Evolutionary conservation across 2,329 filamentous ascomycete species (phyloP).

Genomic region (Aspergillus glaucus): DNA sequence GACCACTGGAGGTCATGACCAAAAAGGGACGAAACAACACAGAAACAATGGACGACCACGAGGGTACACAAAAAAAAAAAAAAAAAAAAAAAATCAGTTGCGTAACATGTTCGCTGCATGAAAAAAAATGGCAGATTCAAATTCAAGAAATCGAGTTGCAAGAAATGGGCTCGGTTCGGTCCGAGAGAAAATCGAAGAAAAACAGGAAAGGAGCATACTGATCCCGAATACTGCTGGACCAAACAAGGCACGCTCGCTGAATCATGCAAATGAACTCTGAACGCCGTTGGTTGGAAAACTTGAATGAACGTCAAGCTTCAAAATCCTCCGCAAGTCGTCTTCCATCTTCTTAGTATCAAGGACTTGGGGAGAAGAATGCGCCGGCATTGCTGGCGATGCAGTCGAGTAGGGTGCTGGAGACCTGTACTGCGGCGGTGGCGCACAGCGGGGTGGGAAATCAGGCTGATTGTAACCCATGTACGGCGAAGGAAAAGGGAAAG

Average conservation of each 20-base stretch:
- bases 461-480: conserved; percentile 17
- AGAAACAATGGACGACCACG: not conserved
- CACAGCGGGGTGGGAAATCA: conserved; percentile 7
- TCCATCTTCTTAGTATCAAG: conserved; percentile 41
- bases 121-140: conserved; percentile 2
- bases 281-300: conserved; percentile 24
- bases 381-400: conserved; percentile 15
- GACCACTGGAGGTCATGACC: not conserved
- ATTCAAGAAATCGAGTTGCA: not conserved
- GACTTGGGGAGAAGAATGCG: conserved; percentile 20
- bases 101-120: not conserved
- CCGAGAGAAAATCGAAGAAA: conserved; percentile 2
- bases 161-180: not conserved
- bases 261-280: conserved; percentile 29
- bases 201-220: not conserved
- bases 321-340: conserved; percentile 42
- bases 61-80: not conserved
- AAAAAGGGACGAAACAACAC: conserved; percentile 1
- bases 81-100: not conserved
- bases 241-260: not conserved
- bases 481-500: conserved; percentile 13
- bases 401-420: conserved; percentile 17
- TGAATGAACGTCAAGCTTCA: conserved; percentile 37
- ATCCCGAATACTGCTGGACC: not conserved
- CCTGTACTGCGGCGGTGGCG: conserved; percentile 6